These are phyloP conservation scores for Neofusicoccum parvum DNA, from an alignment of 2,329 filamentous ascomycete genomes.

Conservation along the genomic window DNA sequence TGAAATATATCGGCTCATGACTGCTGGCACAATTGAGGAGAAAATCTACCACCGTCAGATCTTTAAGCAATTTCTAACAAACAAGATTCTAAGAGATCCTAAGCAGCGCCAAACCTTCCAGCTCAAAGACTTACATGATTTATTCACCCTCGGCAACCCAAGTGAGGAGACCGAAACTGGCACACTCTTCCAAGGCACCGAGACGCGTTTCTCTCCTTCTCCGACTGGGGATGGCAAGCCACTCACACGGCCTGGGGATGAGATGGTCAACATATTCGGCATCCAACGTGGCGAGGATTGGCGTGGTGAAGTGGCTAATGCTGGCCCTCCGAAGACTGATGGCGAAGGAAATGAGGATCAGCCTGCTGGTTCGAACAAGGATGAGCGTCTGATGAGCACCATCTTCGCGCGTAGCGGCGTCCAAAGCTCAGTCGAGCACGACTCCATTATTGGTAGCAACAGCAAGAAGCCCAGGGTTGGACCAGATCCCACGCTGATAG, in stretches of 20 bases:
- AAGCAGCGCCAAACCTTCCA: conserved; percentile 93
- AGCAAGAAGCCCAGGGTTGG: conserved; percentile 65
- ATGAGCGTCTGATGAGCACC: conserved; percentile 77
- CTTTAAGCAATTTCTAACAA: conserved; percentile 96
- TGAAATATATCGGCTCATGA: conserved; percentile 97
- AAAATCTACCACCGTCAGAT: conserved; percentile 99
- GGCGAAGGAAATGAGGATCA: conserved; percentile 6
- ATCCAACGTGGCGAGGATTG: conserved; percentile 50
- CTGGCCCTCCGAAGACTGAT: conserved; percentile 26
- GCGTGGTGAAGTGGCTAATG: conserved; percentile 24
- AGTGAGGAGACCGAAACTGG: conserved; percentile 77
- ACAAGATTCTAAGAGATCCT: conserved; percentile 92
- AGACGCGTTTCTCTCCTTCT: conserved; percentile 41
- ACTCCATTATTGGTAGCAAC: conserved; percentile 69
- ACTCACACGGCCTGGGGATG: not conserved
- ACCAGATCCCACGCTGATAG: conserved; percentile 76
- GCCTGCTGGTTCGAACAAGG: conserved; percentile 29
- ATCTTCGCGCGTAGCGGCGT: conserved; percentile 86
- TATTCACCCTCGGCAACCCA: conserved; percentile 75
- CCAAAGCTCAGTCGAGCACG: conserved; percentile 90
- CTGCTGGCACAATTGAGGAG: conserved; percentile 95
- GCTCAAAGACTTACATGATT: conserved; percentile 83
- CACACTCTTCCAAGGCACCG: conserved; percentile 82
- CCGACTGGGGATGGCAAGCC: conserved; percentile 18
- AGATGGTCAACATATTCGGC: conserved; percentile 39